phyloP scores from a whole-genome alignment of 768 basidiomycete genomes.

The Mycena vitilis region DNA sequence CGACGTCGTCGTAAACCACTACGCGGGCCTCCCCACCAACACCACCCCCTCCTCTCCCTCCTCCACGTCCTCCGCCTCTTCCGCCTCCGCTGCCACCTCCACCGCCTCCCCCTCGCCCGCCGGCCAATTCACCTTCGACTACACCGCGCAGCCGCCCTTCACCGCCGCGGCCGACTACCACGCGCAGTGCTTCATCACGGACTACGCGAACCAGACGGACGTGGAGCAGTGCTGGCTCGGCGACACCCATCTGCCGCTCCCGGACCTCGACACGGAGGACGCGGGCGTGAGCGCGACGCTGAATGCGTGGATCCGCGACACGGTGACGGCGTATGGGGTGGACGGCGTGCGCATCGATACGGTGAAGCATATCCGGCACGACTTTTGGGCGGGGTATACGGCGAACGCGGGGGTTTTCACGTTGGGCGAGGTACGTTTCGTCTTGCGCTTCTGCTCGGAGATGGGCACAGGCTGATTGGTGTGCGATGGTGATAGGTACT shows the following conservation, averaged over 20 bases:
- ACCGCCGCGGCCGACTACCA: conserved; percentile 57
- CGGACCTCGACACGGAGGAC: conserved; percentile 80
- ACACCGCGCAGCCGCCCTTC: conserved; percentile 46
- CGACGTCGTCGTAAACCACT: conserved; percentile 81
- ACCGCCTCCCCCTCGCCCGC: conserved; percentile 17
- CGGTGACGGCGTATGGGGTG: conserved; percentile 67
- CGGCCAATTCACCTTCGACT: conserved; percentile 41
- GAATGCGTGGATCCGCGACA: conserved; percentile 68
- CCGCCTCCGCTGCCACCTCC: too few relatives aligned
- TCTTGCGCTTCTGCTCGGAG: conserved; percentile 42
- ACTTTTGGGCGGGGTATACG: conserved; percentile 78
- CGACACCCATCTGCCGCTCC: conserved; percentile 69
- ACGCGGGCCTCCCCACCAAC: conserved; percentile 35
- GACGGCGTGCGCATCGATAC: conserved; percentile 83
- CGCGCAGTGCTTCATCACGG: conserved; percentile 73
- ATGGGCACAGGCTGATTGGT: not conserved
- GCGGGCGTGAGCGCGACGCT: conserved; percentile 62
- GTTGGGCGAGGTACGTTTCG: conserved; percentile 71
- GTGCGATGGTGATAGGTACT: conserved; percentile 34
- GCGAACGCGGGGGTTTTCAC: conserved; percentile 74
- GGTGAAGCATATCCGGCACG: conserved; percentile 66
- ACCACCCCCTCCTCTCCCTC: conserved; percentile 22
- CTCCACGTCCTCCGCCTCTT: too few relatives aligned
- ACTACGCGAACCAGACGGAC: conserved; percentile 67
- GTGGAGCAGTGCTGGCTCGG: conserved; percentile 83